Evolutionary conservation across 2,329 filamentous ascomycete species (phyloP), one percentile per base, ranked within the genome.

Genomic region (Pezicula carpinea): DNA sequence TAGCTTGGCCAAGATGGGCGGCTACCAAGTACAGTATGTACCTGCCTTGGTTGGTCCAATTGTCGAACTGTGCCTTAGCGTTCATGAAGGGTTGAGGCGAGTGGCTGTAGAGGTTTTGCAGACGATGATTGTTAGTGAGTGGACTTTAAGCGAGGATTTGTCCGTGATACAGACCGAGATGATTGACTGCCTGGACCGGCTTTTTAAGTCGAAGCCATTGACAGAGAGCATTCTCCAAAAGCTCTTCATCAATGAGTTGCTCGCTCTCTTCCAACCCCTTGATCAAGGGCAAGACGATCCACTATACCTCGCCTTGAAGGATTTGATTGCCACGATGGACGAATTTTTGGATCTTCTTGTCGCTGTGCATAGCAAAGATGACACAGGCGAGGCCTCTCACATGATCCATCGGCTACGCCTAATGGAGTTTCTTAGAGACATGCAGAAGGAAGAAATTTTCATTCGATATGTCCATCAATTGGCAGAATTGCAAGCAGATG

Each of bases 111-210:
- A 96, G 64, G 87, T 99, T 17, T 69, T 99, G 52, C 90, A 96
- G 65, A 95, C 90, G 3, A 99, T 99, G 93, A 95, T 99, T 59
- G 84, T 97, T 56, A 95, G 91, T 68, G 93, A 99, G 67, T 99
- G 93, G 93, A 91, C 90, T 14, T 69, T 99, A 53, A 96, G 90
- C 63, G 88, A 96, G 63, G 92, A 97, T 63, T 71, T 99, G 40
- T 86, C 86, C 2, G 83, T 93, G 40, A 87, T 99, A 43, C 91
- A 97, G 66, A 93, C 90, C 2, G 93, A 96, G 66, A 91, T 97
- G 73, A 96, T 99, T 58, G 92, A 96, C 60, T 95, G 88, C 55
- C 71, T 99, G 45, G 93, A 99, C 63, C 75, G 79, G 19, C 80
- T 96, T 44, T 96, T 96, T 75, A 95, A 96, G 68, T 80, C 85